Evolutionary conservation across 305 asterid genomes (phyloP), one percentile per base, ranked within the genome.

Genomic region (Solanum chacoense): DNA sequence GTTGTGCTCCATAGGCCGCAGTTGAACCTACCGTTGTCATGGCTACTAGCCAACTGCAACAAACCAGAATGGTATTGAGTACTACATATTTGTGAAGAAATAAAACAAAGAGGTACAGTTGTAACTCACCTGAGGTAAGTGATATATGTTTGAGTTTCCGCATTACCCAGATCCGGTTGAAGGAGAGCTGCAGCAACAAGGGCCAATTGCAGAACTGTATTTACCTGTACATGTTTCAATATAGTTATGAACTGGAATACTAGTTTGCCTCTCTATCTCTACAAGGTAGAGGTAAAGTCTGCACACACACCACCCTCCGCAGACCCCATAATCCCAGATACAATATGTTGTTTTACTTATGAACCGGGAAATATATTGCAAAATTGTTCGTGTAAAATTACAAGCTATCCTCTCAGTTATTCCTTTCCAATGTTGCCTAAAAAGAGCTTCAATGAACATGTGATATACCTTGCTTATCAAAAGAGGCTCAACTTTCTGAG

Each of bases 171-270:
- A 87, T 90, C 96, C 26, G 99, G 99, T 90, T 97, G 99, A 90
- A 97, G 98, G 74, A 97, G 95, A 69, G 98, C 99, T 55, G 93
- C 98, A 42, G 99, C 99, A 85, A 97, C 95, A 86, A 97, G 89
- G 89, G 90, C 93, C 93, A 97, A 91, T 90, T 97, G 99, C 91
- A 97, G 92, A 87, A 94, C 95, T 73, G 99, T 97, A 87, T 97
- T 96, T 11, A 95, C 96, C 99, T 97, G 90, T 88, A 88, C 26
- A 32, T 38, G 85, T 16, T 34, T 37, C 40, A 50, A 50, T 18
- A 11, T 50, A 45, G 72, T 83, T 83, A 20, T 50, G 73, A 38
- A 79, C 36, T 36, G 84, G 35, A 79, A 14, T 31, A 31, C 38
- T 73, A 16, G 79, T 73, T 73, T 73, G 38, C 12, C 79, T 29